Base-by-base conservation (phyloP, 2,329 filamentous ascomycete genomes). In the Alternaria triticina region DNA sequence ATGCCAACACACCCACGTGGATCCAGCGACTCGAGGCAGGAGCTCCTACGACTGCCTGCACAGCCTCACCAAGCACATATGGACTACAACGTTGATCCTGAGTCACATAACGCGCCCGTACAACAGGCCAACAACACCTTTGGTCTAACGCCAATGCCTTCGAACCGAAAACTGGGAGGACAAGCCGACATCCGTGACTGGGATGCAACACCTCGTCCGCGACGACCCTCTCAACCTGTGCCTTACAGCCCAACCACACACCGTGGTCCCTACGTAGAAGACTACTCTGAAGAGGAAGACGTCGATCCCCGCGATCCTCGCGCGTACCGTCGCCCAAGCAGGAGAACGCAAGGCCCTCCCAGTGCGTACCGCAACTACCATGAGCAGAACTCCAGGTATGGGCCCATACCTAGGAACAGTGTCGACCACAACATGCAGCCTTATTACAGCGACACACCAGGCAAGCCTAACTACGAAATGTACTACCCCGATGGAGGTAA, bases 31-130 rank as follows among this genome's bases (percentile, higher is more conserved):
- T 76, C 72, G 22, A 68, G 69, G 17, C 72, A 73, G 57, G 70
- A 74, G n/a, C 65, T 77, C 17, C 69, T 78, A 6, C 72, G 74
- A 12, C 64, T 74, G 5, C 74, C 76, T 22, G 69, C 69, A 30
- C 73, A 74, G 45, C 73, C 74, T 23, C 63, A 71, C 30, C 68
- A 69, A 47, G 75, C 73, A 40, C 71, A 74, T 47, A 49, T 74
- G n/a, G 64, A 73, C 22, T 44, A 47, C n/a, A 55, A 40, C 17
- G 45, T 67, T 23, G 67, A 67, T 10, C 27, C 66, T 1, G 45
- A 68, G 13, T 65, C 71, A 20, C 72, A 72, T 23, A 43, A 54
- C 11, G 57, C 49, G 22, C 62, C 70, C 22, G 54, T 49, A n/a
- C 52, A 68, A 7, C 63, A 60, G 22, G 54, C 10, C 13, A 64